These are phyloP conservation scores for Pythium scleroteichum DNA, from an alignment of 352 stramenopile genomes.

Conservation along the genomic window DNA sequence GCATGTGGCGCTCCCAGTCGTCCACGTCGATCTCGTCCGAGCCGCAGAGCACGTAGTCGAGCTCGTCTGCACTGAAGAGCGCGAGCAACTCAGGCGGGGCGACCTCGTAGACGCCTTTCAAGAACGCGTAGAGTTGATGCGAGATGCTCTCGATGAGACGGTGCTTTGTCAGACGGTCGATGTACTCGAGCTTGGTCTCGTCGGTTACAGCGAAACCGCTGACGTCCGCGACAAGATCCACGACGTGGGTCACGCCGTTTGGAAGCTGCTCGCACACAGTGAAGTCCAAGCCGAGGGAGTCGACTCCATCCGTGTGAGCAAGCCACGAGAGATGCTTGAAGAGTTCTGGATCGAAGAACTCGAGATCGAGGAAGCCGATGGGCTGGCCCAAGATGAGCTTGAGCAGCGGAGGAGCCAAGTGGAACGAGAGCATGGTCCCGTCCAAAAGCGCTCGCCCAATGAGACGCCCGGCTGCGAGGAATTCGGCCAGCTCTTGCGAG, in stretches of 20 bases:
- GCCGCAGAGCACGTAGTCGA: slow-evolving; percentile 91
- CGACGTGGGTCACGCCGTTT: slow-evolving; percentile 33
- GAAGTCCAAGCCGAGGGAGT: slow-evolving; percentile 56
- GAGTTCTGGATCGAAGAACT: slow-evolving; percentile 58
- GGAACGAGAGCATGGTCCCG: slow-evolving; percentile 89
- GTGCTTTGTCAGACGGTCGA: slow-evolving; percentile 89
- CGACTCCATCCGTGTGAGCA: slow-evolving; percentile 42
- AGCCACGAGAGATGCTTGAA: slow-evolving; percentile 55
- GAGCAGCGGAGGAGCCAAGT: slow-evolving; percentile 94
- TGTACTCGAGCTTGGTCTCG: slow-evolving; percentile 92
- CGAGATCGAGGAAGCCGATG: slow-evolving; percentile 92
- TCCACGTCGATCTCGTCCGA: slow-evolving; percentile 87
- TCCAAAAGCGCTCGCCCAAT: slow-evolving; percentile 72
- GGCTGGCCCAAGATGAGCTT: slow-evolving; percentile 96
- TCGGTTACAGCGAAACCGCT: slow-evolving; percentile 87
- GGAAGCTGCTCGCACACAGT: slow-evolving; percentile 1
- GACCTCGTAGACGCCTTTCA: slow-evolving; percentile 91
- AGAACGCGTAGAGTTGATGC: slow-evolving; percentile 57
- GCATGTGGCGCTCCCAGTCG: slow-evolving; percentile 88
- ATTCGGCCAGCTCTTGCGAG: slow-evolving; percentile 48
- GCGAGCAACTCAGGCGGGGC: slow-evolving; percentile 86
- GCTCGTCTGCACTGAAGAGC: slow-evolving; percentile 92
- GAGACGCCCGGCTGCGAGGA: slow-evolving; percentile 51
- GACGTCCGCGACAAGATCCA: slow-evolving; percentile 53
- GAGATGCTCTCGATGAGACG: slow-evolving; percentile 80